Conservation (phyloP, 2,329 filamentous ascomycete species). For the Albifimbria verrucaria region DNA sequence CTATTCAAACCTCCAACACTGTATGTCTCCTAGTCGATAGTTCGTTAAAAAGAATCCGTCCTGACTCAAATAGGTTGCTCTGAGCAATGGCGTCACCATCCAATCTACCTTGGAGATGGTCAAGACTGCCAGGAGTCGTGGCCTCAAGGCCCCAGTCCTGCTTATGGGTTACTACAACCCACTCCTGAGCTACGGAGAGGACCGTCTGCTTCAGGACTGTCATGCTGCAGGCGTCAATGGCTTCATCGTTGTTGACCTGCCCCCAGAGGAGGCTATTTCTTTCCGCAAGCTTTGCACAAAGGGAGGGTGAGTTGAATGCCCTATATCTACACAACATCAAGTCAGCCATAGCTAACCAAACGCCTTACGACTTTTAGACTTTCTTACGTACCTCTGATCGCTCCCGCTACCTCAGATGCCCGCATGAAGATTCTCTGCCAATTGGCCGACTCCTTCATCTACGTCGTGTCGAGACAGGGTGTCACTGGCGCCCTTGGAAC, state of each 20-base stretch:
- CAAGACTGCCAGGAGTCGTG: slow-evolving; percentile 70
- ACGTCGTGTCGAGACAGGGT: slow-evolving; percentile 95
- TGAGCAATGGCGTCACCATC: slow-evolving; percentile 85
- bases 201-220: slow-evolving; percentile 80
- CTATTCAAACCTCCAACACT: slow-evolving; percentile 93
- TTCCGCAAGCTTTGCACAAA: slow-evolving; percentile 83
- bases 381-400: slow-evolving; percentile 95
- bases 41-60: slow-evolving; percentile 5
- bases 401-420: slow-evolving; percentile 84
- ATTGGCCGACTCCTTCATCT: slow-evolving; percentile 98
- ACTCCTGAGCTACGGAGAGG: slow-evolving; percentile 89
- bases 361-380: slow-evolving; percentile 51
- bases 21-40: slow-evolving; percentile 37
- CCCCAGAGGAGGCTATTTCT: slow-evolving; percentile 89
- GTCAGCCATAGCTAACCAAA: too few species aligned
- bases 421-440: slow-evolving; percentile 95
- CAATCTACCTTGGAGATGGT: slow-evolving; percentile 78
- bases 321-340: neutral
- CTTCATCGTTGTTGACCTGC: slow-evolving; percentile 94
- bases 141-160: slow-evolving; percentile 77
- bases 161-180: slow-evolving; percentile 99
- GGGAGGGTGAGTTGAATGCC: slow-evolving; percentile 56
- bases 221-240: slow-evolving; percentile 84
- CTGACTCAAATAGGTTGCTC: slow-evolving; percentile 51
- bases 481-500: slow-evolving; percentile 88